Percentiles rank a stretch among this genome's conserved stretches.
phyloP scores from a whole-genome alignment of 2,329 filamentous ascomycete species.

The Hymenoscyphus fructigenus region DNA sequence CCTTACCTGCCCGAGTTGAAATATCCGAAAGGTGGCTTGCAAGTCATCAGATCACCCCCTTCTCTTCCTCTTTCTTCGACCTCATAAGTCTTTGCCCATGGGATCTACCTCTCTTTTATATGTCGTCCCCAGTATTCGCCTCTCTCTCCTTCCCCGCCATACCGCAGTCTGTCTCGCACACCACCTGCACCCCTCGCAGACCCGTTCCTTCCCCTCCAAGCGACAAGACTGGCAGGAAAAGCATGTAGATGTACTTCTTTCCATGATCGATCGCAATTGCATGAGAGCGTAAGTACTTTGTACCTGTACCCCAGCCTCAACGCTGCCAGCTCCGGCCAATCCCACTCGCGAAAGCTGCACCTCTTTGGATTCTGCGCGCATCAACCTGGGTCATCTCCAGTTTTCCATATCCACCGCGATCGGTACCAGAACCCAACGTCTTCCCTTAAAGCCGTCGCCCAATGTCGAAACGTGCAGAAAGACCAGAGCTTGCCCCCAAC shows the following conservation, averaged over 20 bases:
- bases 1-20: constrained; percentile 21
- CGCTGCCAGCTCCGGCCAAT: constrained; percentile 28
- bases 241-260: constrained; percentile 31
- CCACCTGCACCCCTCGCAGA: constrained; percentile 6
- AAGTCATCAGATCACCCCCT: constrained; percentile 34
- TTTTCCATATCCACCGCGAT: constrained; percentile 11
- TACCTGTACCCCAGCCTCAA: constrained; percentile 34
- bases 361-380: constrained; percentile 24
- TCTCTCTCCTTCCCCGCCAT: constrained; percentile 13
- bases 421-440: constrained; percentile 18
- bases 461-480: constrained; percentile 36
- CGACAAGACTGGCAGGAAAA: constrained; percentile 29
- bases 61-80: constrained; percentile 10
- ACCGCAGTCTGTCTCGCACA: constrained; percentile 9
- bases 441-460: constrained; percentile 18
- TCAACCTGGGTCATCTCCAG: constrained; percentile 14
- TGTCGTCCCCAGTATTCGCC: neutral
- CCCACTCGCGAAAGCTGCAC: constrained; percentile 26
- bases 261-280: constrained; percentile 27
- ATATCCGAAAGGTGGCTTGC: constrained; percentile 21
- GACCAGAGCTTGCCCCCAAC: constrained; percentile 26
- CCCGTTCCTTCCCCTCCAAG: constrained; percentile 7
- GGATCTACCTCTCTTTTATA: constrained; percentile 4
- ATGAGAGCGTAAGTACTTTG: constrained; percentile 33
- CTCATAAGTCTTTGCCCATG: constrained; percentile 6